Conservation (phyloP, 371 early-diverging fungal species). For the Apophysomyces sp. region DNA sequence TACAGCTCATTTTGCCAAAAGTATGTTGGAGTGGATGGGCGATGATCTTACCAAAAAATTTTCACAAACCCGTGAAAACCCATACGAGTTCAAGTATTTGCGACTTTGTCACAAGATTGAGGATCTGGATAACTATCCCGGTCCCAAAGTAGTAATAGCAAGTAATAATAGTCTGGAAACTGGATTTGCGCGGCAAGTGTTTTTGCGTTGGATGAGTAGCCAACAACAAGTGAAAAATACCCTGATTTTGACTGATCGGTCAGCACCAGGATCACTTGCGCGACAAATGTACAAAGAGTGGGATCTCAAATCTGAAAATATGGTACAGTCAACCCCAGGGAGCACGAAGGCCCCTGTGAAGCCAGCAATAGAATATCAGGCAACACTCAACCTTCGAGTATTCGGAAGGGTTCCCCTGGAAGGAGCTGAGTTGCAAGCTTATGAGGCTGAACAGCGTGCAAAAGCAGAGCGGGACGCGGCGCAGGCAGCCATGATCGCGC, state of each 20-base stretch:
- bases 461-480: conserved; percentile 73
- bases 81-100: conserved; percentile 87
- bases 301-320: conserved; percentile 30
- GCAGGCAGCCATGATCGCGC: conserved; percentile 69
- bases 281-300: conserved; percentile 73
- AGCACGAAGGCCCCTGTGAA: conserved; percentile 32
- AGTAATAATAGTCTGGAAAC: conserved; percentile 74
- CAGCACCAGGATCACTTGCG: conserved; percentile 71
- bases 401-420: conserved; percentile 75
- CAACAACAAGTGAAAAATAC: conserved; percentile 42
- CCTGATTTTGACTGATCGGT: conserved; percentile 79
- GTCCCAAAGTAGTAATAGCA: conserved; percentile 86
- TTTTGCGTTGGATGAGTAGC: conserved; percentile 65
- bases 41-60: conserved; percentile 73
- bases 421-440: conserved; percentile 82
- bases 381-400: conserved; percentile 35
- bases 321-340: conserved; percentile 2
- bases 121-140: conserved; percentile 69
- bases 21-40: conserved; percentile 97
- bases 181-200: conserved; percentile 81
- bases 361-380: conserved; percentile 51
- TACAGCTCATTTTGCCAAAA: conserved; percentile 80
- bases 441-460: conserved; percentile 59
- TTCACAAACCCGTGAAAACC: conserved; percentile 74
- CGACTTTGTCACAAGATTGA: conserved; percentile 65